These are phyloP conservation scores for Fusarium protoensiforme DNA, from an alignment of 2,329 filamentous ascomycete species.

Conservation along the genomic window DNA sequence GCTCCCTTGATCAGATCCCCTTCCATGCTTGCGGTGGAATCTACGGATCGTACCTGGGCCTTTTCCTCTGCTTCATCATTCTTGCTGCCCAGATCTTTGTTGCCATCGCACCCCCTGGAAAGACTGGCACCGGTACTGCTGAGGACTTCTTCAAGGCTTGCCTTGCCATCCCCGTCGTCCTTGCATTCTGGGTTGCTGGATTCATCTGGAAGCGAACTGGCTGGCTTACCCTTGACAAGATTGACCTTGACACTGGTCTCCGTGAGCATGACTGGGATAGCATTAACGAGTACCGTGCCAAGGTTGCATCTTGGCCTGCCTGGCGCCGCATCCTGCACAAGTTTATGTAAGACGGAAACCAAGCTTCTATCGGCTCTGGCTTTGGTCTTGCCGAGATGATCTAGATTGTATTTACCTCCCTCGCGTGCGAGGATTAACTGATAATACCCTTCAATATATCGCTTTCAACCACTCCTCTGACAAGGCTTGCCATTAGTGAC, in stretches of 20 bases:
- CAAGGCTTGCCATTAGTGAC: not conserved
- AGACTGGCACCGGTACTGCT: constrained; percentile 49
- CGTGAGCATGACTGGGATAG: constrained; percentile 72
- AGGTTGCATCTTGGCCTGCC: constrained; percentile 59
- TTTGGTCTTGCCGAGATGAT: not conserved
- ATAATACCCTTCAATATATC: constrained; percentile 33
- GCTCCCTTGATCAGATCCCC: constrained; percentile 71
- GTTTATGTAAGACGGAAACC: constrained; percentile 5
- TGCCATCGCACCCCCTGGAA: constrained; percentile 54
- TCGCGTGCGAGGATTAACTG: constrained; percentile 11
- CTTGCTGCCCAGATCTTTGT: constrained; percentile 64
- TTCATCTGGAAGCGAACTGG: constrained; percentile 73
- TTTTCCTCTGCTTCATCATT: constrained; percentile 65
- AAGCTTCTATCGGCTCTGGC: fast-evolving
- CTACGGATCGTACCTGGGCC: constrained; percentile 70
- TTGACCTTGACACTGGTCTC: constrained; percentile 75
- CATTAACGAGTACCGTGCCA: constrained; percentile 64
- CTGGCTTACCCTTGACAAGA: constrained; percentile 68
- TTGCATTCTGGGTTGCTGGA: constrained; percentile 65
- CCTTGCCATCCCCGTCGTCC: constrained; percentile 64
- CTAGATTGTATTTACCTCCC: constrained; percentile 11
- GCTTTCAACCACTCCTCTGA: not conserved
- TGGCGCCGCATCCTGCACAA: constrained; percentile 53
- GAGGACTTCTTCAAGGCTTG: constrained; percentile 66
- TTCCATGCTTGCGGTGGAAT: constrained; percentile 71